Percentiles rank a stretch among this genome's conserved stretches.
These are phyloP conservation scores for Macrotyloma uniflorum DNA, from an alignment of 306 rosid species.

Conservation along the genomic window DNA sequence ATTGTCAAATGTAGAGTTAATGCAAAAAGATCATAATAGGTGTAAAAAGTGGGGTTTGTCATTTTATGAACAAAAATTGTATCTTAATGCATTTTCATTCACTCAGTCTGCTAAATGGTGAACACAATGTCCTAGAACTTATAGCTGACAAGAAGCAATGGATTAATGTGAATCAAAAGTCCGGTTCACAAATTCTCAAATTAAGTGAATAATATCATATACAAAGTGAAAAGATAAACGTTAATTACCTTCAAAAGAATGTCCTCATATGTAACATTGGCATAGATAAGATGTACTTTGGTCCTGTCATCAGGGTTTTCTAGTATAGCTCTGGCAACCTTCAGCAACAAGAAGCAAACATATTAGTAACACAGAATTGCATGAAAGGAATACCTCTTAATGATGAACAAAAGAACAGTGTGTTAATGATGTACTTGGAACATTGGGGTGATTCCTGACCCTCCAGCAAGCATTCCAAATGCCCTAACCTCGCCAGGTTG, in stretches of 20 bases:
- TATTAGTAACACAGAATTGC: neutral
- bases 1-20: neutral
- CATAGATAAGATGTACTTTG: slow-evolving; percentile 93
- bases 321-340: slow-evolving; percentile 95
- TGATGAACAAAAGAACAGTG: slow-evolving; percentile 23
- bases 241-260: slow-evolving; percentile 85
- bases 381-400: slow-evolving; percentile 12
- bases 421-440: slow-evolving; percentile 67
- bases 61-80: slow-evolving; percentile 5
- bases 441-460: slow-evolving; percentile 99
- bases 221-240: neutral
- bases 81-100: neutral
- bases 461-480: slow-evolving; percentile 99
- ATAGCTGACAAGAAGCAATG: neutral
- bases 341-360: slow-evolving; percentile 26
- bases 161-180: slow-evolving; percentile 2
- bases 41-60: neutral
- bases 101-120: neutral
- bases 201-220: slow-evolving; percentile 16
- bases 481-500: slow-evolving; percentile 88
- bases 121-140: slow-evolving; percentile 18
- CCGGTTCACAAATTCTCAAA: slow-evolving; percentile 8
- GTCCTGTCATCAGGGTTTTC: slow-evolving; percentile 90
- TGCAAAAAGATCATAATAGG: neutral
- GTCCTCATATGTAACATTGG: slow-evolving; percentile 86